Conservation (phyloP, 2,329 filamentous ascomycete species). For the Scolecobasidium constrictum region DNA sequence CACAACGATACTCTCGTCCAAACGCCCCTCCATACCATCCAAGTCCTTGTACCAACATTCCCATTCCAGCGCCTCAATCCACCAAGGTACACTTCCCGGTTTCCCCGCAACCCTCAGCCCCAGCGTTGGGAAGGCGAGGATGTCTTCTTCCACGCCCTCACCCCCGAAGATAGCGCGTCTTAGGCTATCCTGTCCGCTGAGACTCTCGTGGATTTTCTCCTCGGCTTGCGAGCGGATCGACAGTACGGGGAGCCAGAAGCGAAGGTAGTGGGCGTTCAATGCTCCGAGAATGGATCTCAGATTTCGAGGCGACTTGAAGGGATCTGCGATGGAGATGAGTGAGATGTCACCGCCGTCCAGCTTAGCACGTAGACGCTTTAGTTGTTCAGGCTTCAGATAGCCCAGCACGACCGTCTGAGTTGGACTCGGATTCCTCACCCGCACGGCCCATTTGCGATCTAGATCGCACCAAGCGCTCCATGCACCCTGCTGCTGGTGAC, state of each 20-base stretch:
- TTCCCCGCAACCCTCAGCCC: slow-evolving; percentile 14
- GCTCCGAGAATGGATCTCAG: not conserved
- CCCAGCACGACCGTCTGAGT: not conserved
- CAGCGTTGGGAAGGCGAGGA: slow-evolving; percentile 22
- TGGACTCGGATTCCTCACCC: not conserved
- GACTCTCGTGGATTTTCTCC: not conserved
- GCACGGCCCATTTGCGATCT: not conserved
- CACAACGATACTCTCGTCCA: not conserved
- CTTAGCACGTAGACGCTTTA: not conserved
- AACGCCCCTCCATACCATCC: slow-evolving; percentile 10
- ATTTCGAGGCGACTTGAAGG: not conserved
- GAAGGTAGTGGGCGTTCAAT: not conserved
- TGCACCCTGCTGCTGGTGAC: not conserved
- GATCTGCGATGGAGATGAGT: not conserved
- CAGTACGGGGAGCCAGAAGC: not conserved
- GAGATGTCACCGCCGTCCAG: not conserved
- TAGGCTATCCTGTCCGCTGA: not conserved
- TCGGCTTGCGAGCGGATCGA: not conserved
- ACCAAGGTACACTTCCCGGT: slow-evolving; percentile 7
- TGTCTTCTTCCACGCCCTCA: not conserved
- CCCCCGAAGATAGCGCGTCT: not conserved
- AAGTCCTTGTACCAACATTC: slow-evolving; percentile 17
- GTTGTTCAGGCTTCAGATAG: not conserved
- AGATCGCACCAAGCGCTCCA: too few relatives aligned
- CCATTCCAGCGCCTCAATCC: slow-evolving; percentile 13